A percentile compares a stretch with the other conserved stretches of the same genome.
Evolutionary conservation across 2,329 filamentous ascomycete species (phyloP).

Genomic region (Aureobasidium subglaciale): DNA sequence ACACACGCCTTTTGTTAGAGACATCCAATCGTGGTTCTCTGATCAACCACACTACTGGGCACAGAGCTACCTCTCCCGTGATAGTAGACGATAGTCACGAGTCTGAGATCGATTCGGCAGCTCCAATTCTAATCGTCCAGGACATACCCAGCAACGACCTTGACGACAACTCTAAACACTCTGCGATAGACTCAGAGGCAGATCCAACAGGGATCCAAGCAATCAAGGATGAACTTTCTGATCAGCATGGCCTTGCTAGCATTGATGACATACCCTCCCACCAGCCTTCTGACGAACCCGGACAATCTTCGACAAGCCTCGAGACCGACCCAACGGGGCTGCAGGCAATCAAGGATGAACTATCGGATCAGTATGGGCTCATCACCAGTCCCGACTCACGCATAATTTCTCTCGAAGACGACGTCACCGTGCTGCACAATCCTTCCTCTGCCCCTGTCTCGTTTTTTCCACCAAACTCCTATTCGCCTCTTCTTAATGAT

Average conservation of each 20-base stretch:
- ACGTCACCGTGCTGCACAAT: background rate
- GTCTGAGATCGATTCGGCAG: too few relatives aligned
- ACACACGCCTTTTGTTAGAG: background rate
- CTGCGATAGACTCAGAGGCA: background rate
- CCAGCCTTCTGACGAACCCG: too few relatives aligned
- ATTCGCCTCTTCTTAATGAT: background rate
- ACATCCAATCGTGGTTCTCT: background rate
- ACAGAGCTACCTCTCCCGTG: too few relatives aligned
- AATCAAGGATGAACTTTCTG: background rate
- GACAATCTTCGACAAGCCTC: too few relatives aligned
- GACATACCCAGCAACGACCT: background rate
- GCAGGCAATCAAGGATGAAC: background rate
- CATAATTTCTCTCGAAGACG: background rate
- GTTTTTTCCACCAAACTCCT: constrained; percentile 2
- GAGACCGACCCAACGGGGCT: too few relatives aligned
- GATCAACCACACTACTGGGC: too few relatives aligned
- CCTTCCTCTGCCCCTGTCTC: background rate
- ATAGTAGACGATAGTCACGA: too few relatives aligned
- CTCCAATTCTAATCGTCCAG: background rate
- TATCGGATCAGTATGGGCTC: background rate
- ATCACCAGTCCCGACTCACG: background rate
- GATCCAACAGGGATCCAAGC: background rate
- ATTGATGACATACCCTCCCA: background rate
- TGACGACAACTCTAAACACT: background rate
- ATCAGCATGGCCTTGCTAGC: background rate